Evolutionary conservation across 2,329 filamentous ascomycete genomes (phyloP), one percentile per base, ranked within the genome.

Genomic region (Albophoma yamanashiensis): DNA sequence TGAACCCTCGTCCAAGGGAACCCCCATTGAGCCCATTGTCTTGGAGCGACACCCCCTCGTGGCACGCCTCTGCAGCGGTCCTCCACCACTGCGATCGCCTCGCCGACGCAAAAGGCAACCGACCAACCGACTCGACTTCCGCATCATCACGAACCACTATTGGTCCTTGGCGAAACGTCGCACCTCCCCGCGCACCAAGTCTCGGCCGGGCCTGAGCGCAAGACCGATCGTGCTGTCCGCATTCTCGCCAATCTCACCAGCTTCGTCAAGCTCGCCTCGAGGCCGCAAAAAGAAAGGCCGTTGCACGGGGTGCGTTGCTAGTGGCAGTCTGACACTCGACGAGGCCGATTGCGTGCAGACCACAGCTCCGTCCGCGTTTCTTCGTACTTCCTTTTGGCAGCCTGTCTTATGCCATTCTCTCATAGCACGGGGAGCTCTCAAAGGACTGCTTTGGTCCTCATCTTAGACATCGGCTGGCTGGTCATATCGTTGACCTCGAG

Each of bases 281-380:
- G 59, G 59, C 58, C 58, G 36, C 7, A 59, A 62, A 58, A 61
- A 40, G 47, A 58, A 58, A 60, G 40, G 56, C 50, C 36, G 53
- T 20, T 52, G 27, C 47, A 52, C 39, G 36, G 57, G 45, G 27
- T 56, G 57, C 59, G 34, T 55, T 43, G 40, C 59, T 52, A 61
- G 55, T 27, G 42, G 58, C 42, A 20, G 53, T 34, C 27, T 47
- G 43, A 55, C 27, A 42, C 2, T 60, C 52, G 50, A 56, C 27
- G 31, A 43, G 14, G n/a, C 14, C 34, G 50, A 56, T 43, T 56
- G 55, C 38, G 4, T 55, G n/a, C 34, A 58, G 56, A 47, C 52
- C 22, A 27, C 43, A 17, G 34, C 50, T 39, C 25, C 39, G 27
- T 39, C 50, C 38, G 40, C 5, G 22, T 50, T 38, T 43, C 20